phyloP scores from a whole-genome alignment of 805 yeast species.

The Starmerella geochares region DNA sequence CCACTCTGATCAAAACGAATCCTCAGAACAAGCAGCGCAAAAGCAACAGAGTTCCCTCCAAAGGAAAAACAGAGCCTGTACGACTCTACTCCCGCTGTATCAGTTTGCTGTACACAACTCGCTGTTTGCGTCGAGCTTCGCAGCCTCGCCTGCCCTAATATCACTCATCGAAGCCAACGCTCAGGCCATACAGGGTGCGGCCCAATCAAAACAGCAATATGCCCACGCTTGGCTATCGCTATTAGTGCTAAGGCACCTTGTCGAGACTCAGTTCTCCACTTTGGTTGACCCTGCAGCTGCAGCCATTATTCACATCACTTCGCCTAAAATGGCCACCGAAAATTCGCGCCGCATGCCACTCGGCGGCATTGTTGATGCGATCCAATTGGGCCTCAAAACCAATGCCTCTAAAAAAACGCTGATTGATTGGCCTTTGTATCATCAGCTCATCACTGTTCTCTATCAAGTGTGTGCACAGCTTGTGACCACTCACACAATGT shows the following conservation, averaged over 20 bases:
- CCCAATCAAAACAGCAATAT: slow-evolving; percentile 23
- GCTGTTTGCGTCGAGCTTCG: slow-evolving; percentile 29
- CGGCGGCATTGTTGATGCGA: slow-evolving; percentile 32
- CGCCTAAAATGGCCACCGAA: slow-evolving; percentile 19
- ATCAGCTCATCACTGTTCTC: slow-evolving; percentile 23
- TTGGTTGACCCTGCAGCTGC: slow-evolving; percentile 15
- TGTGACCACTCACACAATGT: slow-evolving; percentile 13
- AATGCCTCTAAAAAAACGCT: slow-evolving; percentile 21
- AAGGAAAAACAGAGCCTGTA: not conserved
- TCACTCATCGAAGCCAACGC: slow-evolving; percentile 29
- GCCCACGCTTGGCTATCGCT: slow-evolving; percentile 29
- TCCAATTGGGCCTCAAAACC: slow-evolving; percentile 30
- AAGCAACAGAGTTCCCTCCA: not conserved
- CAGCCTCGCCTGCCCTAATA: slow-evolving; percentile 26
- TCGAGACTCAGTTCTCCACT: slow-evolving; percentile 23
- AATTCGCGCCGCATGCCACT: slow-evolving; percentile 26
- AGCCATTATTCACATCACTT: slow-evolving; percentile 18
- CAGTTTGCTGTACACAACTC: slow-evolving; percentile 33
- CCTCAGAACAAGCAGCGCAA: not conserved
- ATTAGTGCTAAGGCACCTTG: slow-evolving; percentile 28
- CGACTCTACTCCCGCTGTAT: slow-evolving; percentile 27
- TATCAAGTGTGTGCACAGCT: slow-evolving; percentile 25
- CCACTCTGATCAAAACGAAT: not conserved
- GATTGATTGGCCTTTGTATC: slow-evolving; percentile 29
- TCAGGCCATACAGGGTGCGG: slow-evolving; percentile 28